Evolutionary conservation across 805 yeast genomes (phyloP), one percentile per base, ranked within the genome.

Genomic region (Yarrowia porcina): DNA sequence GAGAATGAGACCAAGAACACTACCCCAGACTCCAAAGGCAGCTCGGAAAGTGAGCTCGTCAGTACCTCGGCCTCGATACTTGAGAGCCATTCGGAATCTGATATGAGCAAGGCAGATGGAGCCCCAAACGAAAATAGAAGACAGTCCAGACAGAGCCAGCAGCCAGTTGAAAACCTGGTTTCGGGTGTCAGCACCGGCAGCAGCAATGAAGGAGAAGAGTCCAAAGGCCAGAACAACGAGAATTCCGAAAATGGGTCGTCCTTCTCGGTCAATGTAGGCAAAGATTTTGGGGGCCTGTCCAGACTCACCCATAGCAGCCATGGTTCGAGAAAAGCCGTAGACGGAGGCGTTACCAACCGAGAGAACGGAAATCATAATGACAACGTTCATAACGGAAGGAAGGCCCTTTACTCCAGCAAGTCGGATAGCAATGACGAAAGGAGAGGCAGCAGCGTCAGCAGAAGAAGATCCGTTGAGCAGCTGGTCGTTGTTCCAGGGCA

Each of bases 371-470:
- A 36, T 36, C 41, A 36, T 36, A 21, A 36, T 36, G 13, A 36
- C 41, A 21, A 36, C 52, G 52, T 45, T 45, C 52, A 45, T 45
- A 13, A 45, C 52, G 8, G 52, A 45, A 11, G 52, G 52, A 4
- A 45, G 52, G 7, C 52, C 52, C 25, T 45, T 45, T 25, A 45
- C 36, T 13, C 52, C 52, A 1, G 52, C 52, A 2, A 45, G 36
- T 7, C 52, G 36, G 8, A 45, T 45, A 13, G 52, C 52, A 74
- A 88, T 83, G 57, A 88, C 93, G 68, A 86, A 83, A 8, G 91
- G 91, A 13, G 89, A 85, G 1, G 89, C 85, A 21, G 83, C 76
- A 15, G 83, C 85, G 69, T 83, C 87, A 54, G 78, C 83, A 77
- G 80, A 50, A 77, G 80, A 59, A 38, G 81, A 78, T 3, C 75